Evolutionary conservation across 257 asterid genomes (phyloP), one percentile per base, ranked within the genome.

Genomic region (Perilla frutescens): DNA sequence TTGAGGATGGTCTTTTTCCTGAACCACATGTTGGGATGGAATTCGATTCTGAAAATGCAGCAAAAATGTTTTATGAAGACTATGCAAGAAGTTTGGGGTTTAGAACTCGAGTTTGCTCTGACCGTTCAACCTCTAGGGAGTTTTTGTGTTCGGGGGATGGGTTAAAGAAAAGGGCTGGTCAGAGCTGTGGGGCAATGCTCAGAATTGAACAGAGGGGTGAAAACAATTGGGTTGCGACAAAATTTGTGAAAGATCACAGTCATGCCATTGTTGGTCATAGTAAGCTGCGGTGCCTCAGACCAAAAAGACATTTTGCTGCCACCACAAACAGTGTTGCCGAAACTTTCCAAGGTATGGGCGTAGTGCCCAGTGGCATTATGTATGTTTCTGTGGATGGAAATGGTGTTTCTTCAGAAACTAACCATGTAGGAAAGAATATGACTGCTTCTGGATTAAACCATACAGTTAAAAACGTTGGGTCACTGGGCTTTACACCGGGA

Each of bases 301-400:
- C 87, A 60, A 86, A 77, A 70, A 82, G 87, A 64, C 85, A 83
- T 85, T 88, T 82, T 78, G 84, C 89, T 15, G 85, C 86, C 77
- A 64, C 91, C 55, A 69, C 79, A 45, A 85, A 83, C 73, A 77
- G 80, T 71, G 83, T 51, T 20, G 70, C 80, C 13, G 90, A 79
- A 78, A 70, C 76, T 77, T 75, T 77, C 83, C 86, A 83, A 62
- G 84, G 82, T 13, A 64, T 60, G 43, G 87, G 78, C 51, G 20
- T 71, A 57, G 90, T 89, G 80, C 98, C 97, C 47, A 87, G 91
- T 81, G 98, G 95, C 41, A 65, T 82, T 62, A 90, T 90, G 94
- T 81, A 80, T 80, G 91, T 87, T n/a, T 88, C 98, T 45, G 58
- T 90, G 77, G 84, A 88, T 62, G 94, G 93, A 60, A 84, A 81